Evolutionary conservation across 2,329 filamentous ascomycete species (phyloP).

Genomic region (Mycosphaerella sp.): DNA sequence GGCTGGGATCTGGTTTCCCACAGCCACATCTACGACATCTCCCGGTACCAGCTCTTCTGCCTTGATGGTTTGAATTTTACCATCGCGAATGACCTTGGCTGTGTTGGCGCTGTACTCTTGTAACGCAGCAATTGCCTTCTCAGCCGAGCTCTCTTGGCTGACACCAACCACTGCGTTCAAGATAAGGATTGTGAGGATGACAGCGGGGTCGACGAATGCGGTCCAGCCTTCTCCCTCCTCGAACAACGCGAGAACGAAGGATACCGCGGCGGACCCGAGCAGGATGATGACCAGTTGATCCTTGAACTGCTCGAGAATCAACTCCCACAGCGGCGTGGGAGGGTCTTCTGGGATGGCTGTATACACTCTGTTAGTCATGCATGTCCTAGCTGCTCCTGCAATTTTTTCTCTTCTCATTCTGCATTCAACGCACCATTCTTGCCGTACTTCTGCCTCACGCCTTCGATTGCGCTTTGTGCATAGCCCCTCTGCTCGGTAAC

Average conservation of each 20-base stretch:
- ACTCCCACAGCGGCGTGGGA: constrained; percentile 90
- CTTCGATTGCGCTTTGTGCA: constrained; percentile 28
- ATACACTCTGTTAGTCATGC: constrained; percentile 13
- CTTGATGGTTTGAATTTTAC: constrained; percentile 73
- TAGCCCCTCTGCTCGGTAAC: constrained; percentile 33
- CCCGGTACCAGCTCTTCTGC: constrained; percentile 97
- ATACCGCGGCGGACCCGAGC: constrained; percentile 84
- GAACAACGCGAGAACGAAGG: constrained; percentile 86
- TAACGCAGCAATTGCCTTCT: constrained; percentile 95
- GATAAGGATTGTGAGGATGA: constrained; percentile 94
- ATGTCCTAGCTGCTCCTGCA: no score
- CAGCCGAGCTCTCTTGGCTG: constrained; percentile 95
- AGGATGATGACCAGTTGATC: constrained; percentile 96
- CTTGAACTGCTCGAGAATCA: constrained; percentile 98
- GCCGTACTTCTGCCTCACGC: constrained; percentile 33
- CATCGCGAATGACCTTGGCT: constrained; percentile 85
- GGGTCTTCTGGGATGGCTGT: constrained; percentile 78
- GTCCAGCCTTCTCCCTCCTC: constrained; percentile 93
- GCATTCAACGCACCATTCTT: constrained; percentile 32
- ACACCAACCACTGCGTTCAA: constrained; percentile 97
- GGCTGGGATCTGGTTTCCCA: constrained; percentile 89
- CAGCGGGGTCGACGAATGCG: constrained; percentile 90
- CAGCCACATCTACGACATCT: constrained; percentile 78
- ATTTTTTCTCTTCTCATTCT: not conserved
- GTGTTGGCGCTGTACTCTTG: constrained; percentile 99